phyloP scores from a whole-genome alignment of 1,284 basidiomycete species.

The Cutaneotrichosporon curvatum region DNA sequence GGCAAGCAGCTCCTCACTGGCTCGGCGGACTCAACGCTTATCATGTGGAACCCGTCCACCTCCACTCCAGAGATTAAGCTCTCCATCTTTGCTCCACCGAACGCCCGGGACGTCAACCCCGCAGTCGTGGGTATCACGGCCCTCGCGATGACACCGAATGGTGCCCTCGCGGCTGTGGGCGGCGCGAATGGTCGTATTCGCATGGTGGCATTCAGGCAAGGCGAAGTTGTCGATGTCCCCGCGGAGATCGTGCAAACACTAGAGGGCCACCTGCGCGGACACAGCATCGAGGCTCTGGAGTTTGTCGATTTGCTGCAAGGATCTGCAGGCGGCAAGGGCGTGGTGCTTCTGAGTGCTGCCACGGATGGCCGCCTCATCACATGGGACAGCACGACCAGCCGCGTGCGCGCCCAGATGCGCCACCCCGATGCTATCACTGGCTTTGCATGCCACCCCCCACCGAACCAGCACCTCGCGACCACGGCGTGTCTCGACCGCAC shows the following conservation, averaged over 20 bases:
- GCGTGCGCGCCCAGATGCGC: constrained; percentile 60
- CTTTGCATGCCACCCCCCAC: constrained; percentile 63
- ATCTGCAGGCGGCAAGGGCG: constrained; percentile 52
- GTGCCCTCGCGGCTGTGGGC: constrained; percentile 81
- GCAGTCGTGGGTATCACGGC: constrained; percentile 70
- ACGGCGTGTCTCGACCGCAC: constrained; percentile 79
- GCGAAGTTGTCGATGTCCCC: constrained; percentile 60
- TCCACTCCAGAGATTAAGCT: constrained; percentile 59
- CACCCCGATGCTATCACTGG: constrained; percentile 72
- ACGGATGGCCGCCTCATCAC: constrained; percentile 91
- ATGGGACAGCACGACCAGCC: constrained; percentile 84
- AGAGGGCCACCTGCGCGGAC: constrained; percentile 75
- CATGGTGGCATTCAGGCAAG: constrained; percentile 76
- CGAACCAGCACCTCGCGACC: constrained; percentile 62
- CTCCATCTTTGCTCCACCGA: constrained; percentile 47
- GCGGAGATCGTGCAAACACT: constrained; percentile 58
- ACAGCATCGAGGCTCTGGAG: constrained; percentile 80
- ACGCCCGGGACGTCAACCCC: constrained; percentile 52
- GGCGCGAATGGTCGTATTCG: constrained; percentile 75
- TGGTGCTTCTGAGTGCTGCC: constrained; percentile 70
- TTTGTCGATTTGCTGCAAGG: constrained; percentile 70
- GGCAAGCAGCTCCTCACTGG: constrained; percentile 84
- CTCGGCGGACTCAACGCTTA: constrained; percentile 72
- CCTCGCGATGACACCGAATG: constrained; percentile 72
- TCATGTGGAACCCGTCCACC: constrained; percentile 82